phyloP scores from a whole-genome alignment of 225 moss, liverwort and hornwort species.

The Pleurozium schreberi region DNA sequence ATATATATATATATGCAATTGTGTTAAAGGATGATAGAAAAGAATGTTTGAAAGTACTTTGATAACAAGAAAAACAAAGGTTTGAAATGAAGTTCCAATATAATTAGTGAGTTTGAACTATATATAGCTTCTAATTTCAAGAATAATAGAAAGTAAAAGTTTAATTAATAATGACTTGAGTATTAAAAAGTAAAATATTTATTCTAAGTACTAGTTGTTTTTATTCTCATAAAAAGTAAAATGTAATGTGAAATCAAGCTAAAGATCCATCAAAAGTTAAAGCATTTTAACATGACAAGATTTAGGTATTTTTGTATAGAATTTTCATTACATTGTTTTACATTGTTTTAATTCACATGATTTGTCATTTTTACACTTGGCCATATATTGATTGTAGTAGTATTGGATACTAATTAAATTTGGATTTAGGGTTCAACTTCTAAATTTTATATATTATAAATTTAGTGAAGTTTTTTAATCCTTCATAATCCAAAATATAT shows the following conservation, averaged over 20 bases:
- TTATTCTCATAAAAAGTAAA: not conserved
- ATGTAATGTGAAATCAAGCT: not conserved
- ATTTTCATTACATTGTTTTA: not conserved
- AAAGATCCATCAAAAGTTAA: not conserved
- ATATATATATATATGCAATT: not conserved
- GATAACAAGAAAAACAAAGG: not conserved
- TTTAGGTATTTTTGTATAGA: too few species aligned
- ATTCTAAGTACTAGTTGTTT: too few species aligned
- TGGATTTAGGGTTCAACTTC: not conserved
- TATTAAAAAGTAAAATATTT: not conserved
- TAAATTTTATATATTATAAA: too few species aligned
- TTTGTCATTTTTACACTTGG: too few species aligned
- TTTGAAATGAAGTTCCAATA: not conserved
- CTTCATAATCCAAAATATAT: not conserved
- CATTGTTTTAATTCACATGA: not conserved
- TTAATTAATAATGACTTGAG: not conserved
- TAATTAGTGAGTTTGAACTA: too few species aligned
- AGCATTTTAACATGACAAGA: not conserved
- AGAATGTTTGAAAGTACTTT: not conserved
- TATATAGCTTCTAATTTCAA: not conserved
- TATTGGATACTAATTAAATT: too few species aligned
- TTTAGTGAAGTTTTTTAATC: too few species aligned
- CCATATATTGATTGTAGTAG: too few species aligned
- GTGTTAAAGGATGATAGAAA: fast-evolving
- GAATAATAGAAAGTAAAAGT: not conserved